Evolutionary conservation across 352 stramenopile genomes (phyloP).

Genomic region (Globisporangium polare): DNA sequence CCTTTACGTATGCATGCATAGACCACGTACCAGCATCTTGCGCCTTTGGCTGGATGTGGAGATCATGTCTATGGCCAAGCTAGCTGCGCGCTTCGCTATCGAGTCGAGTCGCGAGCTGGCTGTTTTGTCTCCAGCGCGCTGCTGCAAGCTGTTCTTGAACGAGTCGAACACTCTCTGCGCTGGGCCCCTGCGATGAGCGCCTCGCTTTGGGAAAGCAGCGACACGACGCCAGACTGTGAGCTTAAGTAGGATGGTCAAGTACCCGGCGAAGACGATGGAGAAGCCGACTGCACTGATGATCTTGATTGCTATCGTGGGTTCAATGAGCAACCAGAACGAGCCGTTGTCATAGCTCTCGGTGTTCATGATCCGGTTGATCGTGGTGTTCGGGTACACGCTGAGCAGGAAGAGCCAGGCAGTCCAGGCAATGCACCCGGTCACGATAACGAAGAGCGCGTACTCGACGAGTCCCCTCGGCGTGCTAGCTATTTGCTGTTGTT

Average conservation of each 20-base stretch:
- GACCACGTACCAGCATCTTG: too few relatives aligned
- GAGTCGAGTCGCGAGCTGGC: too few relatives aligned
- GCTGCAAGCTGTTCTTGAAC: neutral
- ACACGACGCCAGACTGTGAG: neutral
- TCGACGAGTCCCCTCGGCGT: too few relatives aligned
- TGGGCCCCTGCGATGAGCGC: too few relatives aligned
- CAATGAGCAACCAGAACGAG: constrained; percentile 32
- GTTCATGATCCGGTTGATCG: constrained; percentile 29
- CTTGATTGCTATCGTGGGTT: constrained; percentile 18
- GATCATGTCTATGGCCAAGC: too few relatives aligned
- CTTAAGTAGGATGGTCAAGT: constrained; percentile 16
- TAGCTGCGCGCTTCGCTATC: too few relatives aligned
- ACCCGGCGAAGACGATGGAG: constrained; percentile 17
- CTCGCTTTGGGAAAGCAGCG: too few relatives aligned
- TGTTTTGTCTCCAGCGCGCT: too few relatives aligned
- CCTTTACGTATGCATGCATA: too few relatives aligned
- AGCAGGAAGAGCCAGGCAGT: constrained; percentile 27
- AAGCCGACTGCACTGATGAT: constrained; percentile 16
- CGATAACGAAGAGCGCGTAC: neutral
- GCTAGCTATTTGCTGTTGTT: too few relatives aligned
- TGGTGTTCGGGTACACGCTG: constrained; percentile 23
- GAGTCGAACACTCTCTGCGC: neutral
- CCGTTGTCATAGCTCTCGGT: constrained; percentile 30
- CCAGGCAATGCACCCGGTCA: constrained; percentile 21
- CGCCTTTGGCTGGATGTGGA: too few relatives aligned